These are phyloP conservation scores for Euphorbia peplus DNA, from an alignment of 345 rosid genomes.

Conservation along the genomic window DNA sequence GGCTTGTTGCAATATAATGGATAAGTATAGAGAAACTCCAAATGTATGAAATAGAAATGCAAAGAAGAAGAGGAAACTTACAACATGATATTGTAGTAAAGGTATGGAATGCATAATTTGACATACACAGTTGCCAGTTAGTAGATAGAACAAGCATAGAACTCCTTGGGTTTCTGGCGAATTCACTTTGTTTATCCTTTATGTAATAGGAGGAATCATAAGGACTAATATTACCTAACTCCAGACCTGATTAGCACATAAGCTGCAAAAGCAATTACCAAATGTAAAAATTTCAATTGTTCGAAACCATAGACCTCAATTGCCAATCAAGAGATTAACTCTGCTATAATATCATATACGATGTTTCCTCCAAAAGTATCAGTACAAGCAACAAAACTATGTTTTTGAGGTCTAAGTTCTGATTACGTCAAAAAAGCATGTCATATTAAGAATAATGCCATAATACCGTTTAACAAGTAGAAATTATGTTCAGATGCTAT, in stretches of 20 bases:
- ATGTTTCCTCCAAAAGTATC: too few species aligned
- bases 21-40: background rate
- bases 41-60: background rate
- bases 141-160: constrained; percentile 31
- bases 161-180: constrained; percentile 35
- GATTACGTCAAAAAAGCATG: too few species aligned
- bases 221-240: constrained; percentile 40
- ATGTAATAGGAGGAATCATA: constrained; percentile 37
- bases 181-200: constrained; percentile 34
- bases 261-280: constrained; percentile 25
- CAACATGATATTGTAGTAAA: constrained; percentile 35
- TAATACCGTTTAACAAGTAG: too few species aligned
- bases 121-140: constrained; percentile 41
- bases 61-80: constrained; percentile 25
- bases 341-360: too few species aligned
- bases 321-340: too few species aligned
- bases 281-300: background rate
- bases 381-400: too few species aligned
- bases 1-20: too few species aligned
- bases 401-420: too few species aligned
- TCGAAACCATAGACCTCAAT: background rate
- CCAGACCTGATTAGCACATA: constrained; percentile 40
- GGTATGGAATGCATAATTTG: constrained; percentile 33
- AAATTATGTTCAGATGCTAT: too few species aligned
- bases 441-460: too few species aligned